Evolutionary conservation across 176 grass and related monocot species (phyloP).

Genomic region (Pontederia paniculata): DNA sequence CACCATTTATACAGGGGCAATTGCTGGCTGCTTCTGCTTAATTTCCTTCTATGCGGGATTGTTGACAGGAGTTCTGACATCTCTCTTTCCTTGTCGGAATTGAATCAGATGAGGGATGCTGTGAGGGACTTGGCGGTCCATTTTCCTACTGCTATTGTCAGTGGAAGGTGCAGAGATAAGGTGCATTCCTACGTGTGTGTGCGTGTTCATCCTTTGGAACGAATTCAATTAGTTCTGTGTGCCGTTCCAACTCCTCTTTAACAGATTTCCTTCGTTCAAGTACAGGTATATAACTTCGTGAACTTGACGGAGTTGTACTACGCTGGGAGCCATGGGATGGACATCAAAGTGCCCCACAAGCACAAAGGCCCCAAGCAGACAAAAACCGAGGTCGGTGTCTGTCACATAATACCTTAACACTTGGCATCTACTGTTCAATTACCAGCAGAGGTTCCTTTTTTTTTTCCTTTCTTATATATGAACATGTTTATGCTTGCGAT

Average conservation of each 20-base stretch:
- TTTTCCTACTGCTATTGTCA: slow-evolving; percentile 65
- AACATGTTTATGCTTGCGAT: neutral
- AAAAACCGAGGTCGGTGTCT: slow-evolving; percentile 20
- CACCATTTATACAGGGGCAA: no score
- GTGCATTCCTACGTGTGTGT: slow-evolving; percentile 25
- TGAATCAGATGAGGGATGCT: slow-evolving; percentile 47
- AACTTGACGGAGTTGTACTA: slow-evolving; percentile 55
- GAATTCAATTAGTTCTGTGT: no score
- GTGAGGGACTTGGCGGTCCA: slow-evolving; percentile 38
- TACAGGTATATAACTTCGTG: slow-evolving; percentile 55
- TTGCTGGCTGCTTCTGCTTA: no score
- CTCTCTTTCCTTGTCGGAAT: neutral
- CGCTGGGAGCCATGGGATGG: slow-evolving; percentile 79
- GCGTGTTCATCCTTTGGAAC: no score
- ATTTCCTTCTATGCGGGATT: no score
- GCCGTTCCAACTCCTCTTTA: neutral
- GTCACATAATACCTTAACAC: no score
- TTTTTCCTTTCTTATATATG: neutral
- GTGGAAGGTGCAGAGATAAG: slow-evolving; percentile 57
- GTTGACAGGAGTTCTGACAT: no score
- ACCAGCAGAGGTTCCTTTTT: neutral
- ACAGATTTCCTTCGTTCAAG: no score
- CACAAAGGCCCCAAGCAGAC: slow-evolving; percentile 5
- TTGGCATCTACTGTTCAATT: no score
- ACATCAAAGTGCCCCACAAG: slow-evolving; percentile 42